These are phyloP conservation scores for Bothia castanella DNA, from an alignment of 1,284 basidiomycete genomes.

Conservation along the genomic window DNA sequence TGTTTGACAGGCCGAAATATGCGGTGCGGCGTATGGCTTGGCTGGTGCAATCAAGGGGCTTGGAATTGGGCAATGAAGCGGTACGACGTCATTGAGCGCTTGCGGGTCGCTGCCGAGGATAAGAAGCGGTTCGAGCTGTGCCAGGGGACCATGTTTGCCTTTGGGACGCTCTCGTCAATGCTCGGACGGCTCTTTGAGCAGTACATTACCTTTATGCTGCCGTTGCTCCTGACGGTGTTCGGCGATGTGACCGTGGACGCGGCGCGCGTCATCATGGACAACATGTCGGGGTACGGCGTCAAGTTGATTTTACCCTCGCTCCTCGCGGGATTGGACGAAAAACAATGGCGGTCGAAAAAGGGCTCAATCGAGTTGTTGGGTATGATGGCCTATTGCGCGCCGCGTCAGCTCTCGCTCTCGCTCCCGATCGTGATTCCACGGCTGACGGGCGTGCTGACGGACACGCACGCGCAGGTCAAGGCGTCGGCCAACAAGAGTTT, in stretches of 20 bases:
- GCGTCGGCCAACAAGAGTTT: slow-evolving; percentile 91
- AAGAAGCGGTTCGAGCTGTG: slow-evolving; percentile 85
- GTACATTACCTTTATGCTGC: slow-evolving; percentile 85
- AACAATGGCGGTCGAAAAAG: slow-evolving; percentile 99
- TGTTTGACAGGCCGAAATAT: slow-evolving; percentile 82
- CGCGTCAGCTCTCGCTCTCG: slow-evolving; percentile 90
- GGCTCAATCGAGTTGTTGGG: slow-evolving; percentile 96
- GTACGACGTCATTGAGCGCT: slow-evolving; percentile 71
- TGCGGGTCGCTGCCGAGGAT: slow-evolving; percentile 81
- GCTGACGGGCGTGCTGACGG: slow-evolving; percentile 91
- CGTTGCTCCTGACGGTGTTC: slow-evolving; percentile 83
- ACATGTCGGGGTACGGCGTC: slow-evolving; percentile 91
- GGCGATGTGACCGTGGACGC: slow-evolving; percentile 90
- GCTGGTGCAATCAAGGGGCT: slow-evolving; percentile 91
- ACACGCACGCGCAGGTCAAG: slow-evolving; percentile 96
- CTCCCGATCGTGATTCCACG: slow-evolving; percentile 96
- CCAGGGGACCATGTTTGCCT: slow-evolving; percentile 94
- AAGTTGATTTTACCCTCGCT: slow-evolving; percentile 93
- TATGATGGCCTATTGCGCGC: slow-evolving; percentile 99
- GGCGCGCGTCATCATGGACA: slow-evolving; percentile 92
- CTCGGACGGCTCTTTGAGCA: slow-evolving; percentile 93
- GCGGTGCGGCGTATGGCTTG: slow-evolving; percentile 97
- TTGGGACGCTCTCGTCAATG: slow-evolving; percentile 86
- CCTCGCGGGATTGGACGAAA: slow-evolving; percentile 91
- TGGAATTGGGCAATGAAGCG: slow-evolving; percentile 87